Evolutionary conservation across 768 basidiomycete genomes (phyloP), one percentile per base, ranked within the genome.

Genomic region (Punctularia strigosozonata): DNA sequence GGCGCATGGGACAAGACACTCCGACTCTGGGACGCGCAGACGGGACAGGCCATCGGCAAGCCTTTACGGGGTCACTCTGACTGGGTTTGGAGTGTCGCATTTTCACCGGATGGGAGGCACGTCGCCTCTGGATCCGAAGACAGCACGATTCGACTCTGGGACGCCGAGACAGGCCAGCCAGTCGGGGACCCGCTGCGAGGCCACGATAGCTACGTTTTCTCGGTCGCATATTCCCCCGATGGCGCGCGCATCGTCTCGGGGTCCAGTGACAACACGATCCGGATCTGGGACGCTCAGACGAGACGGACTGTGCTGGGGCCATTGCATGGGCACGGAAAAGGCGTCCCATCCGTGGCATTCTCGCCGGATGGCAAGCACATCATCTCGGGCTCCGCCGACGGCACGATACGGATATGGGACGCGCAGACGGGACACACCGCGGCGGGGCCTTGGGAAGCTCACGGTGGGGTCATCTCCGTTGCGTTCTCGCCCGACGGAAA

Each of bases 281-380:
- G n/a, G n/a, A n/a, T n/a, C n/a, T n/a, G n/a, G n/a, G n/a, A n/a
- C n/a, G n/a, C n/a, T n/a, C n/a, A n/a, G n/a, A n/a, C n/a, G n/a
- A n/a, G n/a, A n/a, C n/a, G n/a, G n/a, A n/a, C n/a, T n/a, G 26
- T 40, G 30, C 35, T 37, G 5, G 5, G 42, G 3, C 32, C 20
- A 4, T 33, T 53, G 12, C 14, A 1, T 3, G 43, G 37, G 1
- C 49, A 52, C 37, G 5, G 24, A 4, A 40, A 50, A n/a, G 4
- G 30, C 1, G 24, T 51, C 23, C 36, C 28, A 8, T n/a, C 46
- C 4, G 4, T 53, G 21, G 43, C 46, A 15, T 48, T 51, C 43
- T 50, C 46, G 2, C 48, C 46, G 4, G 48, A 51, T 28, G 46
- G 52, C n/a, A n/a, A 10, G 13, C 25, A 21, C 2, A 30, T 55